A percentile compares a stretch with the other conserved stretches of the same genome.
Evolutionary conservation across 495 filamentous ascomycete genomes (phyloP).

Genomic region (Hyaloscypha finlandica): DNA sequence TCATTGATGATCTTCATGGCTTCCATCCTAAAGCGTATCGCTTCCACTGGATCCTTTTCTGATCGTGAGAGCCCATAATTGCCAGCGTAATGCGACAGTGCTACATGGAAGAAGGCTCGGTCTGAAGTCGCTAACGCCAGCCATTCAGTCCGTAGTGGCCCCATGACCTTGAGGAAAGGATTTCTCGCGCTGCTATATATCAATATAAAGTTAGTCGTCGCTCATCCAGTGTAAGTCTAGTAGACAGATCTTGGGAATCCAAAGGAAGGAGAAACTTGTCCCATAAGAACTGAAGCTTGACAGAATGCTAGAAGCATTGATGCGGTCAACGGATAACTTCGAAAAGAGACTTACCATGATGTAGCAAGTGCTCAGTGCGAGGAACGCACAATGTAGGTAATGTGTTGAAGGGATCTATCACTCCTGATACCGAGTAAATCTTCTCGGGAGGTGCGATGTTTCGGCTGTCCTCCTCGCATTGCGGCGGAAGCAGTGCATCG

Average conservation of each 20-base stretch:
- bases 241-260: neutral
- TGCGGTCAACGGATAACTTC: neutral
- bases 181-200: conserved; percentile 5
- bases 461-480: neutral
- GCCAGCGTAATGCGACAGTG: conserved; percentile 23
- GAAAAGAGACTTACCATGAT: conserved; percentile 18
- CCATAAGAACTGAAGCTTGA: neutral
- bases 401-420: conserved; percentile 17
- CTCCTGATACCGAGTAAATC: neutral
- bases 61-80: conserved; percentile 16
- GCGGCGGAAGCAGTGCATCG: neutral
- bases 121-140: conserved; percentile 13
- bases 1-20: conserved; percentile 18
- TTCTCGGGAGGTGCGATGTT: neutral
- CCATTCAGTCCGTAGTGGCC: conserved; percentile 19
- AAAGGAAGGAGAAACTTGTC: neutral
- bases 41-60: conserved; percentile 17
- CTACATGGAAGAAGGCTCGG: conserved; percentile 10
- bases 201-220: neutral
- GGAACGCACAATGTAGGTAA: conserved; percentile 8
- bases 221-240: neutral
- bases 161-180: conserved; percentile 19
- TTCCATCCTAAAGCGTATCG: conserved; percentile 18
- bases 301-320: neutral
- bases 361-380: conserved; percentile 8